Evolutionary conservation across 2,329 filamentous ascomycete genomes (phyloP), one percentile per base, ranked within the genome.

Genomic region (Sphaceloma murrayae): DNA sequence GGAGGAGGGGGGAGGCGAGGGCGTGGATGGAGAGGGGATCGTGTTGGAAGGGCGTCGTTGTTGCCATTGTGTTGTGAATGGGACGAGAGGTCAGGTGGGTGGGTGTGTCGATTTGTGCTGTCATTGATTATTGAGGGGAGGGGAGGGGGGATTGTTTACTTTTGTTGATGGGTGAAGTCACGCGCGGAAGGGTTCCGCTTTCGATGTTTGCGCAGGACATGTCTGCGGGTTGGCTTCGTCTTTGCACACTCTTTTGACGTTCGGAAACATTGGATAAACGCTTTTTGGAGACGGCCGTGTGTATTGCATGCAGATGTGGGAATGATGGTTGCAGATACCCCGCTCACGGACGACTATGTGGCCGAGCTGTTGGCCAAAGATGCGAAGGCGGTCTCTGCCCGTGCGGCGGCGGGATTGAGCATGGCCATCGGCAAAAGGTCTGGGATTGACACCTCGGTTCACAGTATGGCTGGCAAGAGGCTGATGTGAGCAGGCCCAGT

Each of bases 331-430:
- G 42, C 24, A 16, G 39, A 47, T 42, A 62, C 68, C 46, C 58
- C 67, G 17, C 61, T 81, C 34, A 79, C 78, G 14, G 85, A 93
- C 58, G 82, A 85, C 42, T 86, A 87, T 56, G 78, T 94, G 50
- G 85, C 85, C 11, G 73, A 74, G 36, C 67, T 94, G n/a, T 70
- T 96, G 26, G 76, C 79, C 40, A 77, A 82, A 53, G 88, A 95
- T 62, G 88, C 88, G 9, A 78, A 74, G 48, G 76, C 82, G 47
- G 81, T 73, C 53, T 82, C 81, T 2, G 65, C 82, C 56, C 91
- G 88, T 60, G 82, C 84, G 1, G 67, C 80, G 5, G 70, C 85
- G 57, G 86, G 85, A 7, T 67, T 88, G 50, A 75, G 83, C 45
- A 83, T 81, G 13, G 81, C 78, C 53, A 60, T 72, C 39, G 67